Conservation (phyloP, 2,329 filamentous ascomycete species). For the Triangularia verruculosa region DNA sequence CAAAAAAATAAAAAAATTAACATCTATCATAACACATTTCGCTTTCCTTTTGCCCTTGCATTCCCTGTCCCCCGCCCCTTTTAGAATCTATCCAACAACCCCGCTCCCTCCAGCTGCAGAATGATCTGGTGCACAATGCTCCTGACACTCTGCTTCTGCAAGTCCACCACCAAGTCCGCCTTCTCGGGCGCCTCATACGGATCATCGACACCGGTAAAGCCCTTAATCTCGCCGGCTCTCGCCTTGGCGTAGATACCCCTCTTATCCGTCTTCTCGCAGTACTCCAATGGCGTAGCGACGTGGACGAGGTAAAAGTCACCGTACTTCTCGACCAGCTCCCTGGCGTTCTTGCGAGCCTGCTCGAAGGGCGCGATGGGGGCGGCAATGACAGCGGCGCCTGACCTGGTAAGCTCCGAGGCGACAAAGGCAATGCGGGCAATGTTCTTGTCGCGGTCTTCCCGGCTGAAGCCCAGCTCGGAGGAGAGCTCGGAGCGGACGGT, state of each 20-base stretch:
- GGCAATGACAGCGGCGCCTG: constrained; percentile 91
- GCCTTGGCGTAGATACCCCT: constrained; percentile 84
- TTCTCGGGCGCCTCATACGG: constrained; percentile 85
- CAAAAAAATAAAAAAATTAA: background rate
- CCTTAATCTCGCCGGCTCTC: constrained; percentile 87
- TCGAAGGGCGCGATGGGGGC: constrained; percentile 95
- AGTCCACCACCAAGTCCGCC: constrained; percentile 79
- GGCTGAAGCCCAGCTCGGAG: constrained; percentile 91
- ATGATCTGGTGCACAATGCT: constrained; percentile 97
- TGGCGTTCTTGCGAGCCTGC: constrained; percentile 69
- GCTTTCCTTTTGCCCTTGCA: background rate
- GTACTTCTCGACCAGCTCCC: constrained; percentile 80
- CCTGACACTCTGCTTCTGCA: constrained; percentile 81
- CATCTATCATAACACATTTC: background rate
- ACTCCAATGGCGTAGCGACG: constrained; percentile 87
- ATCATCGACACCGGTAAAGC: constrained; percentile 97
- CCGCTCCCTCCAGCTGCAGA: constrained; percentile 83
- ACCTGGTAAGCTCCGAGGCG: constrained; percentile 86
- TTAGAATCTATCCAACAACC: constrained; percentile 73
- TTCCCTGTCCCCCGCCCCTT: background rate
- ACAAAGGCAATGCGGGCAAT: constrained; percentile 96
- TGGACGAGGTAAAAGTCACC: constrained; percentile 95
- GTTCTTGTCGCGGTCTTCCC: constrained; percentile 90
- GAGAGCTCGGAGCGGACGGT: constrained; percentile 92
- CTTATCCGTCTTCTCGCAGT: constrained; percentile 94